Evolutionary conservation across 306 rosid species (phyloP).

Genomic region (Lablab purpureus): DNA sequence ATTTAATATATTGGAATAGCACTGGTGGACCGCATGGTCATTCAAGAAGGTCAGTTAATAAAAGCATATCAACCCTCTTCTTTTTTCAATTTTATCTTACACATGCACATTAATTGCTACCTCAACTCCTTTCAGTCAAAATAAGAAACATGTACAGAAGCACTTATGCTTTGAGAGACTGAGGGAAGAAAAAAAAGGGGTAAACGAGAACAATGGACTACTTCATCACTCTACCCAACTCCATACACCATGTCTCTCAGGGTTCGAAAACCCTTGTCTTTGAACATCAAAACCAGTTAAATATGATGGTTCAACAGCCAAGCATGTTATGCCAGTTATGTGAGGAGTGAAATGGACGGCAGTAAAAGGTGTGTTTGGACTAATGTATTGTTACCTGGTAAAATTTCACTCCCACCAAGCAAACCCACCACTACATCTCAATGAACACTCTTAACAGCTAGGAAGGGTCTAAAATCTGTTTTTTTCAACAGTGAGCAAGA

Average conservation of each 20-base stretch:
- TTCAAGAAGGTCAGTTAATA: conserved; percentile 31
- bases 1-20: conserved; percentile 28
- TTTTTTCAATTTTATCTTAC: neutral
- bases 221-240: conserved; percentile 8
- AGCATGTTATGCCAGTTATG: neutral
- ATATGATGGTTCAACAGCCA: conserved; percentile 10
- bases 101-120: neutral
- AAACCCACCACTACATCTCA: neutral
- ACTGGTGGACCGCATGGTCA: conserved; percentile 33
- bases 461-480: neutral
- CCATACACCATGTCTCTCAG: conserved; percentile 5
- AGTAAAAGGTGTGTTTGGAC: neutral
- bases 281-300: conserved; percentile 31
- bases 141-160: conserved; percentile 30
- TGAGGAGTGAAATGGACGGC: conserved; percentile 9
- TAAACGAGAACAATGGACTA: neutral
- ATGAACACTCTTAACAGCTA: conserved; percentile 16
- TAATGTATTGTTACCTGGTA: neutral
- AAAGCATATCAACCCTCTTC: conserved; percentile 1
- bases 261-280: neutral
- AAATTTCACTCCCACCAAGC: conserved; percentile 14
- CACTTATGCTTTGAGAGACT: neutral
- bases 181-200: conserved; percentile 5
- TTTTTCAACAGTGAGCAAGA: conserved; percentile 6
- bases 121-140: neutral